Evolutionary conservation across 1,139 yeast genomes (phyloP).

Genomic region (Sugiyamaella pinicola): DNA sequence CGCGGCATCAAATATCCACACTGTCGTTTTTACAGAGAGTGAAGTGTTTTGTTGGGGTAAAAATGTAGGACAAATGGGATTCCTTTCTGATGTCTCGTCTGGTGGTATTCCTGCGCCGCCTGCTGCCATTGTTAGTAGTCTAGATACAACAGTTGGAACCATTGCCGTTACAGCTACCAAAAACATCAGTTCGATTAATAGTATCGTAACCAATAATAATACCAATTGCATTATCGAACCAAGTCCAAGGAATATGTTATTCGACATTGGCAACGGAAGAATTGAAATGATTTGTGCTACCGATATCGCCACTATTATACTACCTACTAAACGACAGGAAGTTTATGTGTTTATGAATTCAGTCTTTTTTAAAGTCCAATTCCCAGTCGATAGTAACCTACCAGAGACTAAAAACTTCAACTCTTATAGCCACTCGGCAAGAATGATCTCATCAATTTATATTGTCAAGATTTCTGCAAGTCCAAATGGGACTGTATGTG

Average conservation of each 20-base stretch:
- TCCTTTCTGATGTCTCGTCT: slow-evolving; percentile 18
- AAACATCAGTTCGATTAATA: slow-evolving; percentile 2
- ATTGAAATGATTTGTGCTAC: slow-evolving; percentile 64
- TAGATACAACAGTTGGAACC: not conserved
- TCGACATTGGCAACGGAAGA: slow-evolving; percentile 50
- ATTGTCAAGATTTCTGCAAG: slow-evolving; percentile 33
- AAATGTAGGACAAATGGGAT: slow-evolving; percentile 75
- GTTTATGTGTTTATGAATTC: slow-evolving; percentile 64
- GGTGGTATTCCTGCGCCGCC: slow-evolving; percentile 19
- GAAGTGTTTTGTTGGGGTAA: slow-evolving; percentile 75
- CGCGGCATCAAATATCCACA: slow-evolving; percentile 71
- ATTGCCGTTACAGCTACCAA: not conserved
- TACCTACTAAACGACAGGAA: slow-evolving; percentile 56
- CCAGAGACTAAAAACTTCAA: slow-evolving; percentile 19
- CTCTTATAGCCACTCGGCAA: slow-evolving; percentile 29
- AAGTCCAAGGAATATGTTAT: slow-evolving; percentile 47
- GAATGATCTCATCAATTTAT: slow-evolving; percentile 19
- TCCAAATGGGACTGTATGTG: slow-evolving; percentile 36
- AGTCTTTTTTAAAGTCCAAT: slow-evolving; percentile 54
- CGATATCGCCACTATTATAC: slow-evolving; percentile 71
- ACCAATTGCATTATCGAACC: slow-evolving; percentile 32
- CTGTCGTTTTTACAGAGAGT: slow-evolving; percentile 59
- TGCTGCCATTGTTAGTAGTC: not conserved
- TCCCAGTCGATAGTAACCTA: slow-evolving; percentile 27
- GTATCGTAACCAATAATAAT: not conserved